A percentile compares a stretch with the other conserved stretches of the same genome.
Evolutionary conservation across 768 basidiomycete genomes (phyloP).

Genomic region (Boletus tylopilopsis): DNA sequence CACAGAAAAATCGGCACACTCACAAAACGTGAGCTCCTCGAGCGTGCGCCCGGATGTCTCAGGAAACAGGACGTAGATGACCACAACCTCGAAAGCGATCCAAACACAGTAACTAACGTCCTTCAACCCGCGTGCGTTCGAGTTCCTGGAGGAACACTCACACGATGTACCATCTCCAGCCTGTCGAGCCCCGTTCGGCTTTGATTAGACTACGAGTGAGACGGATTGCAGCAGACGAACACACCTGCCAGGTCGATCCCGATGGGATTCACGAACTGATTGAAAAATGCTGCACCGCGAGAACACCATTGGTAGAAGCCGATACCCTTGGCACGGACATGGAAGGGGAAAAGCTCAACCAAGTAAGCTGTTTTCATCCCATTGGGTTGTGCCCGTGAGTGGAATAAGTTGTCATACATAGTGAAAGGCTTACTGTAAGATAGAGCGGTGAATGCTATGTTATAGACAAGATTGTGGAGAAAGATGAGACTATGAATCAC

Average conservation of each 20-base stretch:
- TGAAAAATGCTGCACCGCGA: constrained; percentile 29
- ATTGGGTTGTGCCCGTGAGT: too few relatives aligned
- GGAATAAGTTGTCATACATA: background rate
- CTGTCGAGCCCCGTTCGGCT: background rate
- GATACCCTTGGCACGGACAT: constrained; percentile 58
- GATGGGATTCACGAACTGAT: constrained; percentile 13
- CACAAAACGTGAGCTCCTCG: constrained; percentile 3
- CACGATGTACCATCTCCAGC: constrained; percentile 14
- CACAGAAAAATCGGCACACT: background rate
- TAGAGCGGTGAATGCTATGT: constrained; percentile 6
- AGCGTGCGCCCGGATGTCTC: constrained; percentile 6
- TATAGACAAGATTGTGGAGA: constrained; percentile 11
- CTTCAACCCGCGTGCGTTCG: background rate
- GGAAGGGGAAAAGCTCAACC: constrained; percentile 62
- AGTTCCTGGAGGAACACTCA: background rate
- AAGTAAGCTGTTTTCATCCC: constrained; percentile 23
- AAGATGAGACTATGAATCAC: constrained; percentile 16
- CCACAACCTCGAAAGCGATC: background rate
- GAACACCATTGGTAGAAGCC: constrained; percentile 58
- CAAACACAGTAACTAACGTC: background rate
- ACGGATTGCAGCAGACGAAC: background rate
- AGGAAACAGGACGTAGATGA: constrained; percentile 5
- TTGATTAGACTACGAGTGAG: background rate
- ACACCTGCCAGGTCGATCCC: constrained; percentile 11
- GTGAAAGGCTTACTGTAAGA: constrained; percentile 2